phyloP scores from a whole-genome alignment of 257 asterid genomes.

The Solanum rostratum region DNA sequence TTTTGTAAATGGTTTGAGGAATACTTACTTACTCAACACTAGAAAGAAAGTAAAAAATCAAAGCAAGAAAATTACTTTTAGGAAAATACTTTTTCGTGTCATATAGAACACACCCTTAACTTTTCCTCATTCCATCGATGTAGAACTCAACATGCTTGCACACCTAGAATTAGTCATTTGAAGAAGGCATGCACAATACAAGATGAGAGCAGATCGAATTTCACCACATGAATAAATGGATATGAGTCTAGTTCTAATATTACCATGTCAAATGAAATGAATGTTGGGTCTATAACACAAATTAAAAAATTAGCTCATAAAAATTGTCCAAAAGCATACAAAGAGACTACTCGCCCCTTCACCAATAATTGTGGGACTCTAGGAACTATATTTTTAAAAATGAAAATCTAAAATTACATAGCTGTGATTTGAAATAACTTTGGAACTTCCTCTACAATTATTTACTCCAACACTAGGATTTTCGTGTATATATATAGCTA shows the following conservation, averaged over 20 bases:
- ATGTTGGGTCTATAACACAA: neutral
- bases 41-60: neutral
- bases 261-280: neutral
- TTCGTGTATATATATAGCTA: no score
- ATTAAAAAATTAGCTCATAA: neutral
- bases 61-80: no score
- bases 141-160: neutral
- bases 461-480: no score
- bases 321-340: neutral
- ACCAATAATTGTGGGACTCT: neutral
- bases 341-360: neutral
- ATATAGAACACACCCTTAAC: no score
- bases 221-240: no score
- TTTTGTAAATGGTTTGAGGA: no score
- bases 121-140: neutral
- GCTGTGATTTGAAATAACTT: neutral
- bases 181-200: no score
- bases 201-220: no score
- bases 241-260: neutral
- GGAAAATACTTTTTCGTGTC: no score
- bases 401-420: no score
- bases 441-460: neutral
- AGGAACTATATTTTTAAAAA: neutral
- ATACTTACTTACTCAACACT: neutral
- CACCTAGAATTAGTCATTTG: no score